Evolutionary conservation across 78 protist species (phyloP).

Genomic region (Dictyostelium intermedium): DNA sequence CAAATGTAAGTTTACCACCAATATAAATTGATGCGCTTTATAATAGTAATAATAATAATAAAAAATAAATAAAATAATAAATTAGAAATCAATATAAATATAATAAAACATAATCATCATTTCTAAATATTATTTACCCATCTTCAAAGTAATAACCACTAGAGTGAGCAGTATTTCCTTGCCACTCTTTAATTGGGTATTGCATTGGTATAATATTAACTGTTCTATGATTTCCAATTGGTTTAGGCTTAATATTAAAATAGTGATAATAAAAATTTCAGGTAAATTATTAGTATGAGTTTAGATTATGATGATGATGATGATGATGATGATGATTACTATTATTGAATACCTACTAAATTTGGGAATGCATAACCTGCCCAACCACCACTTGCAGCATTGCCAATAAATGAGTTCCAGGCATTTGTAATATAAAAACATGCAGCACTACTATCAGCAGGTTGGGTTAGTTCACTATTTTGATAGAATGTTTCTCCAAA

Average conservation of each 20-base stretch:
- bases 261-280: background rate
- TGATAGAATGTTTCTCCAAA: constrained; percentile 51
- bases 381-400: constrained; percentile 59
- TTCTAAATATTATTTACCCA: background rate
- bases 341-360: constrained; percentile 16
- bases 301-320: too few species aligned
- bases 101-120: too few species aligned
- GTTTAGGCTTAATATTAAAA: background rate
- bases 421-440: constrained; percentile 87
- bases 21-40: background rate
- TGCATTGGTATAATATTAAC: constrained; percentile 21
- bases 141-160: constrained; percentile 68
- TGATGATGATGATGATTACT: too few species aligned
- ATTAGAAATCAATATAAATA: too few species aligned
- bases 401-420: constrained; percentile 81
- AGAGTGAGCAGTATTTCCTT: constrained; percentile 82
- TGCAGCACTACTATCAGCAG: constrained; percentile 85
- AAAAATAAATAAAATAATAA: too few species aligned
- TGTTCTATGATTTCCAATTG: constrained; percentile 32
- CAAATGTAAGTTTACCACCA: constrained; percentile 71
- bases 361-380: constrained; percentile 83
- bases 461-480: constrained; percentile 32
- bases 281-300: too few species aligned
- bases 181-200: constrained; percentile 58
- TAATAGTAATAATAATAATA: too few species aligned